phyloP scores from a whole-genome alignment of 2,329 filamentous ascomycete genomes.

The Coniochaeta hoffmannii region DNA sequence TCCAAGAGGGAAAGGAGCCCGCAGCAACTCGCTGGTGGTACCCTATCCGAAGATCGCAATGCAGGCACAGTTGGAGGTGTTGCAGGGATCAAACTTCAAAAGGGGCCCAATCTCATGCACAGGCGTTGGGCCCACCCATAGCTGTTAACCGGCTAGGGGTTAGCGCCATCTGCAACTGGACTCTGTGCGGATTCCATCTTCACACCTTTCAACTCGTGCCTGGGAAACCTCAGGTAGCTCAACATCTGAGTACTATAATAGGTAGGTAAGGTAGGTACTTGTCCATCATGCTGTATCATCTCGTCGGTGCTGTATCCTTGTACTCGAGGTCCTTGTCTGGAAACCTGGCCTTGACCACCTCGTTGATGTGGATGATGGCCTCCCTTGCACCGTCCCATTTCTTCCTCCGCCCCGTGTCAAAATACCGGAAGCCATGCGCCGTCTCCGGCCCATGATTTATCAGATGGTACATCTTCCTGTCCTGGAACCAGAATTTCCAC shows the following conservation, averaged over 20 bases:
- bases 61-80: not conserved
- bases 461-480: conserved; percentile 28
- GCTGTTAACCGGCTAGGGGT: not conserved
- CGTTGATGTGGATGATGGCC: conserved; percentile 24
- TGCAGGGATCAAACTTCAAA: not conserved
- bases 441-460: conserved; percentile 30
- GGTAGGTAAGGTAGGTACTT: too few species aligned
- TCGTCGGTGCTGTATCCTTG: too few species aligned
- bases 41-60: not conserved
- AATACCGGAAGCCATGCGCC: conserved; percentile 32
- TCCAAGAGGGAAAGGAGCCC: not conserved
- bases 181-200: too few species aligned
- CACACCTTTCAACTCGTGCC: too few species aligned
- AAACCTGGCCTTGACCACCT: conserved; percentile 8
- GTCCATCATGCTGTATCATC: too few species aligned
- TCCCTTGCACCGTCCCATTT: conserved; percentile 30
- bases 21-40: not conserved
- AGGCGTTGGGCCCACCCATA: not conserved
- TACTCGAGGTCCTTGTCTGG: conserved; percentile 7
- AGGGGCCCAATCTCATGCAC: not conserved
- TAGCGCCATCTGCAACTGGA: not conserved
- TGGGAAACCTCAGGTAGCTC: too few species aligned
- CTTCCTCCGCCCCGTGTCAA: conserved; percentile 31
- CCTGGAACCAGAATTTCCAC: conserved; percentile 33
- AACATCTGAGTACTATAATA: too few species aligned